Evolutionary conservation across 78 protist genomes (phyloP).

Genomic region (Dictyostelium purpureum): DNA sequence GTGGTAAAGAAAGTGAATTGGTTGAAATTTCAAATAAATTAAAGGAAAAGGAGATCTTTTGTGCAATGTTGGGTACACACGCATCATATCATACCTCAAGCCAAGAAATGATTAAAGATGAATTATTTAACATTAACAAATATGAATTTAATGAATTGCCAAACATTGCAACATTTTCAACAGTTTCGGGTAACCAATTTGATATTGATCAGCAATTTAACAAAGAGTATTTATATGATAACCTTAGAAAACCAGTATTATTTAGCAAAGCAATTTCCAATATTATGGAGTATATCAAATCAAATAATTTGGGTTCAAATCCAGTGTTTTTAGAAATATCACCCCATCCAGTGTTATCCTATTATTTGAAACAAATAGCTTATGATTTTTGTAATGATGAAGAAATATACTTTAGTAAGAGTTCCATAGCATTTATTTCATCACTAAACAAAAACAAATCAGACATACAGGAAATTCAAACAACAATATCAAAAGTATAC

Average conservation of each 20-base stretch:
- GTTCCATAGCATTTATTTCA: background rate
- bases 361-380: background rate
- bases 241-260: constrained; percentile 11
- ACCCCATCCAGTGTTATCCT: constrained; percentile 56
- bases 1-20: background rate
- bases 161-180: constrained; percentile 19
- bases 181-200: background rate
- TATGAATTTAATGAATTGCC: background rate
- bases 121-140: background rate
- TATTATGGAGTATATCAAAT: background rate
- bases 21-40: background rate
- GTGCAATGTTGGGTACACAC: background rate
- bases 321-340: constrained; percentile 39
- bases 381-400: background rate
- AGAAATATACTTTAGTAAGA: background rate
- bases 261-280: constrained; percentile 8
- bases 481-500: background rate
- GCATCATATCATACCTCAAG: constrained; percentile 26
- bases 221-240: background rate
- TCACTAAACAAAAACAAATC: constrained; percentile 23
- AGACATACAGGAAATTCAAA: background rate
- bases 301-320: background rate
- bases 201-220: background rate
- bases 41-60: background rate
- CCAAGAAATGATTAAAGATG: background rate